Percentiles rank a stretch among this genome's conserved stretches.
These are phyloP conservation scores for Raphanus raphanistrum DNA, from an alignment of 345 rosid genomes.

Conservation along the genomic window DNA sequence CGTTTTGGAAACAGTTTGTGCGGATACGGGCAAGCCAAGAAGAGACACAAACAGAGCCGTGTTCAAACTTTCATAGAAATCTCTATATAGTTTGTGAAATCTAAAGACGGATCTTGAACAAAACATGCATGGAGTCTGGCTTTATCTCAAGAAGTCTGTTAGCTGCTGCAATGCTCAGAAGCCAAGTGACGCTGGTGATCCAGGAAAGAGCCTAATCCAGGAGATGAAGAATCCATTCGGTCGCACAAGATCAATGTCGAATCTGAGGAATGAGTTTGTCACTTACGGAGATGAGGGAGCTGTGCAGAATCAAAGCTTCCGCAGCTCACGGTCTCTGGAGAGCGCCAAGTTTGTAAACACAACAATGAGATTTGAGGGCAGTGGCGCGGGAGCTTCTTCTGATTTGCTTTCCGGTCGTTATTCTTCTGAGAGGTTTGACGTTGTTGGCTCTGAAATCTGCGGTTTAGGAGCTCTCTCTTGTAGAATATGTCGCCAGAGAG, in stretches of 20 bases:
- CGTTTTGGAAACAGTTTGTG: constrained; percentile 29
- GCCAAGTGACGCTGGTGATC: constrained; percentile 37
- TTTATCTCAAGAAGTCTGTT: constrained; percentile 48
- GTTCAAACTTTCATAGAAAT: background rate
- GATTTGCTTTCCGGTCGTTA: constrained; percentile 10
- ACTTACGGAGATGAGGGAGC: constrained; percentile 32
- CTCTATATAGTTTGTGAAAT: constrained; percentile 17
- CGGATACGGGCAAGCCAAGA: constrained; percentile 23
- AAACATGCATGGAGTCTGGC: constrained; percentile 50
- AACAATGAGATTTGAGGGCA: constrained; percentile 40
- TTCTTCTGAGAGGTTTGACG: constrained; percentile 34
- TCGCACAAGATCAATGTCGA: constrained; percentile 48
- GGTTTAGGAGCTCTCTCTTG: constrained; percentile 42
- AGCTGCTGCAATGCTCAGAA: constrained; percentile 46
- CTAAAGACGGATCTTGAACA: constrained; percentile 17
- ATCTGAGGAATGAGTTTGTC: constrained; percentile 42
- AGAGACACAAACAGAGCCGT: constrained; percentile 18
- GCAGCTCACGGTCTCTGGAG: constrained; percentile 56
- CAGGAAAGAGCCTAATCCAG: constrained; percentile 26
- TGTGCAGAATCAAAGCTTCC: constrained; percentile 39
- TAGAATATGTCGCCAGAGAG: constrained; percentile 50
- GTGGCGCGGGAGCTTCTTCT: constrained; percentile 32
- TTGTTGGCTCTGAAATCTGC: constrained; percentile 28
- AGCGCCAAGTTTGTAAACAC: constrained; percentile 40
- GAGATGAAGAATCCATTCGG: constrained; percentile 15